Percentiles rank a stretch among this genome's conserved stretches.
Conservation (phyloP, 768 basidiomycete genomes). For the Rhizopogon rudus region DNA sequence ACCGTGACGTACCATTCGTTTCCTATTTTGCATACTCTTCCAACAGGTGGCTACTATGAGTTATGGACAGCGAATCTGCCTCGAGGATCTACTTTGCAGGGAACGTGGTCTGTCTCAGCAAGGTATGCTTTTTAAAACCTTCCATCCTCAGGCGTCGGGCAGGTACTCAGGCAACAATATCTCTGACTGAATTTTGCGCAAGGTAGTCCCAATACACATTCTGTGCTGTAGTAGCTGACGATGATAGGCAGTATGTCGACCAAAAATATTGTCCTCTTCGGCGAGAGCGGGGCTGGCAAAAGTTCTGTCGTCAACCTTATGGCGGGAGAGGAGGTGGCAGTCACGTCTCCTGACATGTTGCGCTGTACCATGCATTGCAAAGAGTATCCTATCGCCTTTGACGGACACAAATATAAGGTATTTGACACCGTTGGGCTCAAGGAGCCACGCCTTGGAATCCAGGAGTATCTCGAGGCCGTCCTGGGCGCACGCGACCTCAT, state of each 20-base stretch:
- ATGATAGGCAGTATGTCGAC: neutral
- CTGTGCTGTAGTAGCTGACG: too few relatives aligned
- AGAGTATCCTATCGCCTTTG: slow-evolving; percentile 20
- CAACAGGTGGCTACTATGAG: too few relatives aligned
- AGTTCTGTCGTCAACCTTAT: slow-evolving; percentile 28
- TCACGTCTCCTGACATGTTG: slow-evolving; percentile 22
- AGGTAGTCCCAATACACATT: too few relatives aligned
- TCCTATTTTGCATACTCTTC: too few relatives aligned
- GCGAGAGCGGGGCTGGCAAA: slow-evolving; percentile 33
- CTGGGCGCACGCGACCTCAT: slow-evolving; percentile 28
- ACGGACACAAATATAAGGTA: slow-evolving; percentile 14
- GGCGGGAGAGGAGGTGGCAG: slow-evolving; percentile 15
- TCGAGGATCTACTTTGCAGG: too few relatives aligned
- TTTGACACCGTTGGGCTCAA: slow-evolving; percentile 32
- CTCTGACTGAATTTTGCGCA: too few relatives aligned
- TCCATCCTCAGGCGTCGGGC: too few relatives aligned
- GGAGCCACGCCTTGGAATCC: slow-evolving; percentile 17
- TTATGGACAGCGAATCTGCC: too few relatives aligned
- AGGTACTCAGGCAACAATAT: too few relatives aligned
- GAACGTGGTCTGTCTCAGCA: too few relatives aligned
- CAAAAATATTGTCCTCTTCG: slow-evolving; percentile 37
- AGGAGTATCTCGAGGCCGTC: slow-evolving; percentile 3
- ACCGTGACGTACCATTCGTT: too few relatives aligned
- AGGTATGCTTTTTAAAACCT: too few relatives aligned
- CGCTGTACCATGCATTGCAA: slow-evolving; percentile 33